phyloP scores from a whole-genome alignment of 352 stramenopile genomes.

The Globisporangium abappressorium region DNA sequence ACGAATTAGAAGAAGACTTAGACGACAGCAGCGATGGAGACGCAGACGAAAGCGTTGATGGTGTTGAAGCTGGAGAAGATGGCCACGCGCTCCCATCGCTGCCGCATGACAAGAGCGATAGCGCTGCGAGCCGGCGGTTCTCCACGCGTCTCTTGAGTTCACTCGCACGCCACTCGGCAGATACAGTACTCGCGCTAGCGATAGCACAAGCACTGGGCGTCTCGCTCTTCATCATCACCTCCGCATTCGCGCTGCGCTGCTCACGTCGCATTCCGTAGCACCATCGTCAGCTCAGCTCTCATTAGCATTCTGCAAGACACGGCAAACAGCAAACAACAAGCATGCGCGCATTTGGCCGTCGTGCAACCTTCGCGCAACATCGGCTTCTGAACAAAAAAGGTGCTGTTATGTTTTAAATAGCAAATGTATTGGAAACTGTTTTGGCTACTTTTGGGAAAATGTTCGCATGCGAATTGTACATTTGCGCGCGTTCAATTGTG shows the following conservation, averaged over 20 bases:
- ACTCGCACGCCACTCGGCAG: constrained; percentile 30
- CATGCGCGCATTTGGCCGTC: constrained; percentile 1
- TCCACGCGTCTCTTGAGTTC: constrained; percentile 48
- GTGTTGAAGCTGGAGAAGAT: background rate
- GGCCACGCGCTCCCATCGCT: background rate
- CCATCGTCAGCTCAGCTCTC: background rate
- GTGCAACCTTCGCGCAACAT: constrained; percentile 38
- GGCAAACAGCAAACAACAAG: background rate
- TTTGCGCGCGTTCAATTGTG: too few relatives aligned
- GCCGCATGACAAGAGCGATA: constrained; percentile 8
- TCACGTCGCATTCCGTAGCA: background rate
- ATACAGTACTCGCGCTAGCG: background rate
- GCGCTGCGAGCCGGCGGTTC: constrained; percentile 32
- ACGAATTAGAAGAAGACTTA: background rate
- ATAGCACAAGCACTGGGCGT: background rate
- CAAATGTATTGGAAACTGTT: too few relatives aligned
- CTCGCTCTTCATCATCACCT: background rate
- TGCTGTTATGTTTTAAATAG: background rate
- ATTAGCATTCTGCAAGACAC: background rate
- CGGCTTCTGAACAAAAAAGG: constrained; percentile 8
- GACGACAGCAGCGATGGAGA: background rate
- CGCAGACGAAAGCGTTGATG: background rate
- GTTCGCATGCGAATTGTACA: too few relatives aligned
- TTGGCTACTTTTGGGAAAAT: too few relatives aligned
- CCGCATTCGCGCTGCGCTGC: background rate